Base-by-base conservation (phyloP, 139 green algal genomes). In the Marvania coccoides region DNA sequence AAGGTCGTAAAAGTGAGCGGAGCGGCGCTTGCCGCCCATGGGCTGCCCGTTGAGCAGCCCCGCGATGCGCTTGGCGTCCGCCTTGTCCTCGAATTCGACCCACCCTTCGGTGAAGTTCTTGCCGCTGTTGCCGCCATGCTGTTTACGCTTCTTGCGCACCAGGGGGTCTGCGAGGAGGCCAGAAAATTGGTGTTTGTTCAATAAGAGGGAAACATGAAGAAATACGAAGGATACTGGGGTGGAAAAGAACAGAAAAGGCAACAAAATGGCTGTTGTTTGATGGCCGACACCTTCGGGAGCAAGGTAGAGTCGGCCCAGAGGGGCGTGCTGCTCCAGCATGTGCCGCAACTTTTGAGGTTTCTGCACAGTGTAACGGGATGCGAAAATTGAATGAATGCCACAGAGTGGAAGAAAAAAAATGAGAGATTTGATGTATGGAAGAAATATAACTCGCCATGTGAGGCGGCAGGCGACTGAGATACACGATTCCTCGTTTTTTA, bases 71-170 rank as follows among this genome's bases (percentile, higher is more conserved):
- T 96, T 96, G n/a, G 92, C 92, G 1, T 88, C 73, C 10, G 62
- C 57, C 67, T 97, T 98, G 72, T 95, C 86, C 30, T 85, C 76
- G 79, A 98, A 98, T 80, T 98, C 93, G 46, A 97, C 84, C 93
- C 93, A 98, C 4, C 91, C 91, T 80, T 97, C 92, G 3, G 82
- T 90, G 76, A 95, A 97, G 67, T 94, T 92, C 76, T 96, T 96
- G 60, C 87, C 88, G 35, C 78, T 88, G 66, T 91, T 90, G 2
- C 77, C 81, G 5, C 83, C 82, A 53, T 81, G 72, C 60, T 79
- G 48, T 47, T 86, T 90, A 5, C 74, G 71, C 36, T 76, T 71
- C 46, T 63, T 75, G 33, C 75, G 74, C 56, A 76, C 15, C 29
- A 58, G 33, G 30, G 69, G 69, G 42, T 83, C 74, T 81, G 58